Evolutionary conservation across 2,329 filamentous ascomycete species (phyloP).

Genomic region (Aspergillus sp.): DNA sequence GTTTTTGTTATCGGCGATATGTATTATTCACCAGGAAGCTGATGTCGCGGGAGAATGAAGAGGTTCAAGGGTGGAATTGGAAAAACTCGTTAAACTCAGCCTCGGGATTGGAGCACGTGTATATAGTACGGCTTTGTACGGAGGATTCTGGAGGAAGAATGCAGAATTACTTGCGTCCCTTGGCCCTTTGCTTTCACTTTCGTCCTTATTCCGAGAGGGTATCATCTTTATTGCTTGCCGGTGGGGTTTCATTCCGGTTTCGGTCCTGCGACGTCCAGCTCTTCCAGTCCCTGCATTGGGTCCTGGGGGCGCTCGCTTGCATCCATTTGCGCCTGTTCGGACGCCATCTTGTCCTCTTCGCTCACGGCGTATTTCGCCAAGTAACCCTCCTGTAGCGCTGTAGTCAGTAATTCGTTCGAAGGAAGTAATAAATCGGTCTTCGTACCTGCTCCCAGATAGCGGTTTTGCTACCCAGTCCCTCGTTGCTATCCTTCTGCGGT

Average conservation of each 20-base stretch:
- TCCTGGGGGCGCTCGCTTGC: conserved; percentile 64
- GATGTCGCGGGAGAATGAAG: conserved; percentile 23
- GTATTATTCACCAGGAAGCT: conserved; percentile 31
- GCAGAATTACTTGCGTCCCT: conserved; percentile 27
- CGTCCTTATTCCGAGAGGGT: conserved; percentile 18
- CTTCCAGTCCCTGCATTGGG: conserved; percentile 94
- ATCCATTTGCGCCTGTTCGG: conserved; percentile 54
- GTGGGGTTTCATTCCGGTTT: conserved; percentile 62
- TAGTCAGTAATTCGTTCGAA: conserved; percentile 19
- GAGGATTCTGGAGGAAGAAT: conserved; percentile 26
- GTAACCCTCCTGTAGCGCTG: conserved; percentile 75
- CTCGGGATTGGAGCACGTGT: conserved; percentile 33
- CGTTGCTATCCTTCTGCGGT: conserved; percentile 81
- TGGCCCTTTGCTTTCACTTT: conserved; percentile 15
- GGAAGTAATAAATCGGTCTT: conserved; percentile 11
- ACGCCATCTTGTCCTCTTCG: conserved; percentile 70
- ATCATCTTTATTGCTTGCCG: conserved; percentile 16
- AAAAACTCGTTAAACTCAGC: conserved; percentile 25
- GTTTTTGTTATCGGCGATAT: conserved; percentile 24
- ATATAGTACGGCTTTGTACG: conserved; percentile 37
- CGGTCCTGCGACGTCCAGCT: conserved; percentile 89
- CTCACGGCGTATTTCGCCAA: conserved; percentile 81
- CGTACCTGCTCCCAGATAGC: conserved; percentile 95
- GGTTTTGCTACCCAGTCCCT: conserved; percentile 87
- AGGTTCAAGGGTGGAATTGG: neutral